Base-by-base conservation (phyloP, 2,329 filamentous ascomycete species). In the Epichloe sylvatica region DNA sequence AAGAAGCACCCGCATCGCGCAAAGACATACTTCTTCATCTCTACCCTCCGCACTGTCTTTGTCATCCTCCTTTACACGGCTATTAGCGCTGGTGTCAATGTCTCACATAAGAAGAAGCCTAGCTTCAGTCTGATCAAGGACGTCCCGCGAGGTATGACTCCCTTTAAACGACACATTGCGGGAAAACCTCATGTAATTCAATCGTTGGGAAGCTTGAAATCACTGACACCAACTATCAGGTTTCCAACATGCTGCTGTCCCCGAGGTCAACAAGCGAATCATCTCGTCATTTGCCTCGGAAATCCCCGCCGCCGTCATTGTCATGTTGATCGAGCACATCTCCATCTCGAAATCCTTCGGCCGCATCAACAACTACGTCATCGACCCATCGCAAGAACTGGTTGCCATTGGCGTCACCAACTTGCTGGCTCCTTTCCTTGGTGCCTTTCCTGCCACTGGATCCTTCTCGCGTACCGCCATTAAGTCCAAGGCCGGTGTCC, bases 401-500 rank as follows among this genome's bases (percentile, higher is more conserved):
- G 81, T 90, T 33, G 84, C 83, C 36, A 86, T 89, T 57, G 84
- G 84, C 54, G 76, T 88, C 3, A 79, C 77, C 38, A 90, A 90
- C 61, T 67, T 89, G 35, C 73, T 90, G 9, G 84, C 81, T 17
- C 82, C 86, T 8, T 91, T 92, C 70, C 70, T 91, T 1, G 85
- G 88, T 47, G 87, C 74, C 2, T 95, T 94, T 58, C 86, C 88
- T 4, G 85, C 86, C 0, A 95, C 88, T 12, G 89, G 88, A 5
- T 94, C 88, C 2, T 95, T 95, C 72, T 91, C 86, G 7, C 80
- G 88, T 53, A 94, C 88, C 19, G 89, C 88, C 46, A 94, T 95
- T 71, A 94, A 94, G 67, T 86, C 88, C n/a, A 94, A 94, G 69
- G 86, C 88, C 48, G 88, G 88, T 62, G 88, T 94, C 2, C 81